Percentiles rank a stretch among this genome's conserved stretches.
Evolutionary conservation across 192 early-diverging fungal species (phyloP).

Genomic region (Diversispora epigaea): DNA sequence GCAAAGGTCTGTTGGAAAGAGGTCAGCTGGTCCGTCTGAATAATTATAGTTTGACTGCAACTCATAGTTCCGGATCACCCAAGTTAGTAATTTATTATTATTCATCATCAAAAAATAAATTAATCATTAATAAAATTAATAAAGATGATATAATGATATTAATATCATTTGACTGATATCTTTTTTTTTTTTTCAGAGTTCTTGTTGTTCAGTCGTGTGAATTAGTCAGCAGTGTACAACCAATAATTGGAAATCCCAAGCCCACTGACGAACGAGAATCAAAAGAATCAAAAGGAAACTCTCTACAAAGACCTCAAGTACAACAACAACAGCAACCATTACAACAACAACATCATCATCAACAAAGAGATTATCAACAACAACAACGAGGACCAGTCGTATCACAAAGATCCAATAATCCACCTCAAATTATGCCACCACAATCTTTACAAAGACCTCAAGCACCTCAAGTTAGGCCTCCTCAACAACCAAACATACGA

Average conservation of each 20-base stretch:
- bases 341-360: neutral
- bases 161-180: too few relatives aligned
- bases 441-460: neutral
- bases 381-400: too few relatives aligned
- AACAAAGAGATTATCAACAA: too few relatives aligned
- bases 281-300: neutral
- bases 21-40: neutral
- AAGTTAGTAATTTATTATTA: neutral
- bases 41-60: neutral
- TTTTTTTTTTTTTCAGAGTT: neutral
- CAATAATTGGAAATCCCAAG: neutral
- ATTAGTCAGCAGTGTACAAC: neutral
- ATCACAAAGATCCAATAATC: too few relatives aligned
- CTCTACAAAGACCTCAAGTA: neutral
- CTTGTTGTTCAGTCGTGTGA: neutral
- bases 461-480: neutral
- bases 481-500: neutral
- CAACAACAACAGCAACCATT: neutral
- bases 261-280: neutral
- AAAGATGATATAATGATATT: too few relatives aligned
- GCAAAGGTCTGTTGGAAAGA: neutral
- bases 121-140: neutral
- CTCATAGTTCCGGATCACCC: neutral
- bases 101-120: neutral
- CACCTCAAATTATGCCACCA: too few relatives aligned